Percentiles rank a stretch among this genome's conserved stretches.
These are phyloP conservation scores for Fraxinus sp. DNA, from an alignment of 305 asterid species.

Conservation along the genomic window DNA sequence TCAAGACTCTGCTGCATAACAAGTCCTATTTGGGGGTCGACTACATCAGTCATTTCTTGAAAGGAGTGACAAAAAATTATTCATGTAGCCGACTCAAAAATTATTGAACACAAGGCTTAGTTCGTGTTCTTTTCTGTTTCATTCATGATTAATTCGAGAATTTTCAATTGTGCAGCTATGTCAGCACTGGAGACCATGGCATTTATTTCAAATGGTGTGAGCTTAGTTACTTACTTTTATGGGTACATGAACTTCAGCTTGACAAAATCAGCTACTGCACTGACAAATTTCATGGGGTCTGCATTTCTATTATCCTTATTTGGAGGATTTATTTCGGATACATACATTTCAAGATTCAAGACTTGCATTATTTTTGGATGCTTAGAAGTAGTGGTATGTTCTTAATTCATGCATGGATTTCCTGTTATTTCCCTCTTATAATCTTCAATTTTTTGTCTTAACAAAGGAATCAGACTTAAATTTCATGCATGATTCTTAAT, in stretches of 20 bases:
- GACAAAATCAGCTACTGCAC: constrained; percentile 60
- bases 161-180: constrained; percentile 41
- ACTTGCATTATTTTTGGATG: constrained; percentile 60
- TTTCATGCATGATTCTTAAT: background rate
- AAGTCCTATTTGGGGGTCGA: background rate
- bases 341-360: constrained; percentile 66
- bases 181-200: constrained; percentile 59
- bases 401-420: background rate
- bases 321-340: constrained; percentile 71
- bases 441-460: background rate
- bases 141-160: background rate
- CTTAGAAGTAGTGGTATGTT: constrained; percentile 51
- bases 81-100: background rate
- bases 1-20: background rate
- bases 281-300: constrained; percentile 71
- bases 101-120: background rate
- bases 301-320: constrained; percentile 56
- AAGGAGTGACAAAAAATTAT: background rate
- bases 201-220: constrained; percentile 55
- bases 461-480: background rate
- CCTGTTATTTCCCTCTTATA: background rate
- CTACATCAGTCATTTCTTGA: background rate
- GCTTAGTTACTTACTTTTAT: constrained; percentile 62
- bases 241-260: constrained; percentile 76
- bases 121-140: background rate